A percentile compares a stretch with the other conserved stretches of the same genome.
phyloP scores from a whole-genome alignment of 2,329 filamentous ascomycete genomes.

The Sphaerulina populicola region DNA sequence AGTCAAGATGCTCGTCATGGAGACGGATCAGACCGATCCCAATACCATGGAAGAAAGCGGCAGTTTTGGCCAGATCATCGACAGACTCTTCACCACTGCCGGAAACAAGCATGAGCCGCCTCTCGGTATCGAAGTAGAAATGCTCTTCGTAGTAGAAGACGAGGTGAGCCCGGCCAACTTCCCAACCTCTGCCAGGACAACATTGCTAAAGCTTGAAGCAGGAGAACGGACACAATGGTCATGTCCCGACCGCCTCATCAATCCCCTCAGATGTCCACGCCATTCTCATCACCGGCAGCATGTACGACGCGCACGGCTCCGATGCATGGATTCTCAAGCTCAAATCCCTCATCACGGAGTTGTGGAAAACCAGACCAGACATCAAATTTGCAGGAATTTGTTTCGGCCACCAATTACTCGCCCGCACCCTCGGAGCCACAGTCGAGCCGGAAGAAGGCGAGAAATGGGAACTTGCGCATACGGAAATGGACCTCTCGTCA shows the following conservation, averaged over 20 bases:
- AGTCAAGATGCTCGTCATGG: conserved; percentile 47
- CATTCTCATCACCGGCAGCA: conserved; percentile 42
- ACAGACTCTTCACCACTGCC: conserved; percentile 45
- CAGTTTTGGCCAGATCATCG: conserved; percentile 48
- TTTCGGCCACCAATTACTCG: conserved; percentile 44
- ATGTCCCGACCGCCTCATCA: conserved; percentile 42
- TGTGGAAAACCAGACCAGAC: conserved; percentile 46
- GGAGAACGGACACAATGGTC: conserved; percentile 34
- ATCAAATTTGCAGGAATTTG: conserved; percentile 45
- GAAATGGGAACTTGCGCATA: conserved; percentile 44
- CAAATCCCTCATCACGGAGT: conserved; percentile 40
- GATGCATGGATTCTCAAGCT: conserved; percentile 40
- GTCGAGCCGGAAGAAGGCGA: conserved; percentile 34
- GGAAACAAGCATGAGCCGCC: conserved; percentile 48
- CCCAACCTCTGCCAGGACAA: not conserved
- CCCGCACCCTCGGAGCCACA: conserved; percentile 37
- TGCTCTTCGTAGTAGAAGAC: conserved; percentile 48
- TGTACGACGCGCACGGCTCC: conserved; percentile 42
- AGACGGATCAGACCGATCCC: conserved; percentile 50
- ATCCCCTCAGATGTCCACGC: conserved; percentile 40
- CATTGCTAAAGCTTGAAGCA: not conserved
- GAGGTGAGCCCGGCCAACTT: not conserved
- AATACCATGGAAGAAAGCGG: conserved; percentile 45
- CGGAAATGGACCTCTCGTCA: conserved; percentile 35
- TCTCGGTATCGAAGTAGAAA: conserved; percentile 48